Conservation (phyloP, 108 stramenopile species). For the Fragilariopsis cylindrus region DNA sequence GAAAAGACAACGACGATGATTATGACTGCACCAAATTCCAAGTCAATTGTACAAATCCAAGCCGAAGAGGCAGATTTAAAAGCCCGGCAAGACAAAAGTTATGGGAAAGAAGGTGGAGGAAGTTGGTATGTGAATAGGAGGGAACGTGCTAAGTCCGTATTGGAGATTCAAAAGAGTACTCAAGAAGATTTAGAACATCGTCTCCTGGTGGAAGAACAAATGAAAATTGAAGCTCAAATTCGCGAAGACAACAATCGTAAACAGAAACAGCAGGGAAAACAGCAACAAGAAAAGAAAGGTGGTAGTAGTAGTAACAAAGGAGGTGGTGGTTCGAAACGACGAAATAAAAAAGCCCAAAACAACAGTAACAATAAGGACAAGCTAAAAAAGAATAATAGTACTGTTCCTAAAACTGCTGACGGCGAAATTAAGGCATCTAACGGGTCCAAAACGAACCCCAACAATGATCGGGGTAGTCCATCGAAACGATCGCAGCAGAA, state of each 20-base stretch:
- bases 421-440: background rate
- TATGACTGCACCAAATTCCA: conserved; percentile 1
- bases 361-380: background rate
- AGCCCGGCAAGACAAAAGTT: conserved; percentile 50
- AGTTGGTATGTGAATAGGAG: conserved; percentile 73
- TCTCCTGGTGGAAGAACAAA: conserved; percentile 69
- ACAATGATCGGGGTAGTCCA: background rate
- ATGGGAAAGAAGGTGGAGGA: conserved; percentile 37
- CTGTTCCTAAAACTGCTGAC: background rate
- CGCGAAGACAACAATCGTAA: conserved; percentile 16
- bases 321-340: conserved; percentile 13
- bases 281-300: conserved; percentile 9
- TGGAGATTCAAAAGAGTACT: conserved; percentile 61
- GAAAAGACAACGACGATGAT: background rate
- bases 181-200: conserved; percentile 52
- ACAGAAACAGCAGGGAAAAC: conserved; percentile 12
- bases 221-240: conserved; percentile 70
- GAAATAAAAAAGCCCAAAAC: background rate
- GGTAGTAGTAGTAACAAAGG: background rate
- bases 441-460: background rate
- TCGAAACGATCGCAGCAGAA: background rate
- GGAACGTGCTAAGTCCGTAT: conserved; percentile 78
- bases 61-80: conserved; percentile 64
- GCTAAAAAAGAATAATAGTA: background rate
- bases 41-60: conserved; percentile 58